A percentile compares a stretch with the other conserved stretches of the same genome.
These are phyloP conservation scores for Wickerhamiella nectarea DNA, from an alignment of 805 yeast species.

Conservation along the genomic window DNA sequence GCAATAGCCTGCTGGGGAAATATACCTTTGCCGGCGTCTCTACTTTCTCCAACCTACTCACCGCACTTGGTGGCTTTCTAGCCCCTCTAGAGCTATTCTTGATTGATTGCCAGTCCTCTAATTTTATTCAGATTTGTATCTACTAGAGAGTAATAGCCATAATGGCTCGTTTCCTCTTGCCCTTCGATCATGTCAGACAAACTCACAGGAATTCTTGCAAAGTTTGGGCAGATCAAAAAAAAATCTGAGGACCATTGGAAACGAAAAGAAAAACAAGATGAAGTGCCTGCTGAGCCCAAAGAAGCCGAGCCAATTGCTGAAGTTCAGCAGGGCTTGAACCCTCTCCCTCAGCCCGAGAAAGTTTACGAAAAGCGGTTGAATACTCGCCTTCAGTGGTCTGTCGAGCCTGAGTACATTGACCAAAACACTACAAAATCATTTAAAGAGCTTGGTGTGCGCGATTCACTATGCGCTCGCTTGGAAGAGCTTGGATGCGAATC, in stretches of 20 bases:
- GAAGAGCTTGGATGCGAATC: conserved; percentile 31
- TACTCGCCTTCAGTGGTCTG: conserved; percentile 47
- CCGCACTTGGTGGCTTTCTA: too few species aligned
- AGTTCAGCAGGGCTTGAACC: conserved; percentile 33
- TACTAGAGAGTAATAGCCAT: too few species aligned
- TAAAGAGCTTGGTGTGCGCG: conserved; percentile 33
- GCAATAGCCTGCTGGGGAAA: too few species aligned
- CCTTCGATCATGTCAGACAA: background rate
- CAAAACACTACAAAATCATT: conserved; percentile 39
- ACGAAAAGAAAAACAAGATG: background rate
- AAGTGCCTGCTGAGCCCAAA: background rate
- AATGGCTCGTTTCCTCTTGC: too few species aligned
- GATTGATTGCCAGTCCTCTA: too few species aligned
- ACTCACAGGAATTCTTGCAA: conserved; percentile 2
- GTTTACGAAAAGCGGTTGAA: conserved; percentile 33
- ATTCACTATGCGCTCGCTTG: conserved; percentile 36
- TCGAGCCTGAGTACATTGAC: conserved; percentile 44
- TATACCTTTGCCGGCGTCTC: too few species aligned
- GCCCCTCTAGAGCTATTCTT: too few species aligned
- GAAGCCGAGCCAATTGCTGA: background rate
- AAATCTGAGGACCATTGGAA: background rate
- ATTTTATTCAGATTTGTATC: too few species aligned
- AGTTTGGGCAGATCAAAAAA: conserved; percentile 2
- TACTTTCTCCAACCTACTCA: too few species aligned
- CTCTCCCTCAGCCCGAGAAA: conserved; percentile 71